Base-by-base conservation (phyloP, 305 asterid species). In the Plantago coronopus region DNA sequence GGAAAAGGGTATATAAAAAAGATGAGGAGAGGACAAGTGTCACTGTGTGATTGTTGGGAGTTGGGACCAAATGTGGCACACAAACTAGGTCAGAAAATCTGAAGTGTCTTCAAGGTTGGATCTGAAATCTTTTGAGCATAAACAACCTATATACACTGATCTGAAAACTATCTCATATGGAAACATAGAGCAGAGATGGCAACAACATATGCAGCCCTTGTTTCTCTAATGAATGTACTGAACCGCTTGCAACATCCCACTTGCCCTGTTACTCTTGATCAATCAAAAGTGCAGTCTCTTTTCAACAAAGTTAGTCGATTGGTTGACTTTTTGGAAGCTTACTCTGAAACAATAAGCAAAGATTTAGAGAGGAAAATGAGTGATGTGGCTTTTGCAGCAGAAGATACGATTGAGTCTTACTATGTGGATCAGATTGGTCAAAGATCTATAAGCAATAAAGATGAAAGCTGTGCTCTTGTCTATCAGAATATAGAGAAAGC, bases 121-220 rank as follows among this genome's bases (percentile, higher is more conserved):
- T 25, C n/a, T n/a, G n/a, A n/a, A n/a, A 2, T 25, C 31, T 25
- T 25, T 25, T 25, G 31, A 25, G 31, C 31, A 25, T 25, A 25
- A 25, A 25, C 31, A 25, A 25, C 31, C n/a, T n/a, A 2, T 25
- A 25, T 5, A 25, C 31, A 25, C 31, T 25, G 5, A 25, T 25
- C 31, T 25, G 31, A 25, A 25, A 25, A 2, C 5, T 2, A 25
- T 5, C 31, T 25, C 4, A 25, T 5, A 2, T 5, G 2, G 31
- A 25, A 25, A 2, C 31, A 25, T 2, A 25, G 31, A 25, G 5
- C 5, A 25, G 31, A 25, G 18, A 25, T 48, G 54, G 54, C 55
- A 49, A 19, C 55, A 49, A 7, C 12, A 19, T 49, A 49, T 49
- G 55, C 55, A 49, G 55, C 55, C 10, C 55, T 49, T 21, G 55